Percentiles rank a stretch among this genome's conserved stretches.
phyloP scores from a whole-genome alignment of 352 stramenopile genomes.

The Phytophthora nicotianae region DNA sequence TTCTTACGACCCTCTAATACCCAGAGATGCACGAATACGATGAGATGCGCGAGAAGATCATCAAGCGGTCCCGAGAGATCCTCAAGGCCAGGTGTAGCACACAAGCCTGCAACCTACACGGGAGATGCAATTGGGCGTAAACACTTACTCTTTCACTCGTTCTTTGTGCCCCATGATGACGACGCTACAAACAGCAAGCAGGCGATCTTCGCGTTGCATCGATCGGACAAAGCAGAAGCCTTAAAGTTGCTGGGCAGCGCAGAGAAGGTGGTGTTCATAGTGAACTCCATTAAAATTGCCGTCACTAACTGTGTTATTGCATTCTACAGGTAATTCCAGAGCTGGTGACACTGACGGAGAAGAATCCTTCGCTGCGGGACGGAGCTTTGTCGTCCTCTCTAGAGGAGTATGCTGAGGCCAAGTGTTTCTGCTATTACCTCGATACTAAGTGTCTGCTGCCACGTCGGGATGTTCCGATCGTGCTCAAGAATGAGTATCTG shows the following conservation, averaged over 20 bases:
- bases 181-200: slow-evolving; percentile 83
- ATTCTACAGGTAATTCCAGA: slow-evolving; percentile 64
- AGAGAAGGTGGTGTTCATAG: slow-evolving; percentile 40
- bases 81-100: slow-evolving; percentile 87
- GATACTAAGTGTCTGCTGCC: slow-evolving; percentile 57
- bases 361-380: slow-evolving; percentile 83
- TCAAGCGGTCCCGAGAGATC: slow-evolving; percentile 94
- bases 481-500: slow-evolving; percentile 92
- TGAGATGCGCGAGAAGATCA: slow-evolving; percentile 92
- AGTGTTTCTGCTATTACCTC: slow-evolving; percentile 91
- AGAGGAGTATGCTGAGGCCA: slow-evolving; percentile 95
- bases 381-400: slow-evolving; percentile 85
- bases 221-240: slow-evolving; percentile 70
- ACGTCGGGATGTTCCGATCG: slow-evolving; percentile 50
- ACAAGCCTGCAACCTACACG: background rate
- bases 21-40: slow-evolving; percentile 92
- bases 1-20: background rate
- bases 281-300: background rate
- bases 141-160: background rate
- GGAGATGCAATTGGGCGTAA: background rate
- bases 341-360: slow-evolving; percentile 80
- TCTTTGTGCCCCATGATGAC: slow-evolving; percentile 10
- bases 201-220: slow-evolving; percentile 94
- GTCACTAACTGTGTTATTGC: slow-evolving; percentile 15
- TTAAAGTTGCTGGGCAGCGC: slow-evolving; percentile 54